phyloP scores from a whole-genome alignment of 2,329 filamentous ascomycete species.

The Sclerotinia sclerotiorum region DNA sequence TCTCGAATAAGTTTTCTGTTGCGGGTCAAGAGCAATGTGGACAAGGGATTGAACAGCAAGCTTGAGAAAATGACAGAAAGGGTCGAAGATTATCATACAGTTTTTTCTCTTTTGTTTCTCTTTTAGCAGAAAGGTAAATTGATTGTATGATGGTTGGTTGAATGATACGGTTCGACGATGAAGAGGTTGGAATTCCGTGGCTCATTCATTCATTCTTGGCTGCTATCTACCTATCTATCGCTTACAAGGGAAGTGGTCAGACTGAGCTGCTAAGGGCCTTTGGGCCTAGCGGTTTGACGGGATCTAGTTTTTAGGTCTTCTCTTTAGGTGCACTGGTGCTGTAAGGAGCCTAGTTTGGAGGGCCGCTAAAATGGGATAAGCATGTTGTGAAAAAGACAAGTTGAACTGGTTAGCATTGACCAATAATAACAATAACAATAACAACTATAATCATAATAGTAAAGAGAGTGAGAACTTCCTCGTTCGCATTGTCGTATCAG shows the following conservation, averaged over 20 bases:
- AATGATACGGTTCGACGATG: neutral
- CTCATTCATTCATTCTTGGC: conserved; percentile 16
- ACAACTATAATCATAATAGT: too few species aligned
- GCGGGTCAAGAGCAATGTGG: conserved; percentile 16
- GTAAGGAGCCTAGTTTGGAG: neutral
- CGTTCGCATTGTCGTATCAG: neutral
- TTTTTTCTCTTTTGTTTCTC: neutral
- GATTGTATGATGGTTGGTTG: conserved; percentile 11
- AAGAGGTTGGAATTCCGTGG: conserved; percentile 20
- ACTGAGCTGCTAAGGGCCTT: conserved; percentile 7
- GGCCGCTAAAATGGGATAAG: neutral
- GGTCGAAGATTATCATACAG: neutral
- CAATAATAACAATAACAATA: neutral
- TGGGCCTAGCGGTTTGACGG: neutral
- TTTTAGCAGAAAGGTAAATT: neutral
- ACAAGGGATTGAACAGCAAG: conserved; percentile 3
- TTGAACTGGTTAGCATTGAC: neutral
- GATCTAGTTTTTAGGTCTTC: conserved; percentile 3
- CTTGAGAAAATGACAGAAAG: neutral
- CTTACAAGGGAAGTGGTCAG: conserved; percentile 16
- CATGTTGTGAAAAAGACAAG: neutral
- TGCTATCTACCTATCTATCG: conserved; percentile 1
- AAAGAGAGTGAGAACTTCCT: too few species aligned
- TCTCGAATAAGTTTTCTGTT: conserved; percentile 16
- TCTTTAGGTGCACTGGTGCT: neutral